phyloP scores from a whole-genome alignment of 257 asterid genomes.

The Solanum chiquidenum region DNA sequence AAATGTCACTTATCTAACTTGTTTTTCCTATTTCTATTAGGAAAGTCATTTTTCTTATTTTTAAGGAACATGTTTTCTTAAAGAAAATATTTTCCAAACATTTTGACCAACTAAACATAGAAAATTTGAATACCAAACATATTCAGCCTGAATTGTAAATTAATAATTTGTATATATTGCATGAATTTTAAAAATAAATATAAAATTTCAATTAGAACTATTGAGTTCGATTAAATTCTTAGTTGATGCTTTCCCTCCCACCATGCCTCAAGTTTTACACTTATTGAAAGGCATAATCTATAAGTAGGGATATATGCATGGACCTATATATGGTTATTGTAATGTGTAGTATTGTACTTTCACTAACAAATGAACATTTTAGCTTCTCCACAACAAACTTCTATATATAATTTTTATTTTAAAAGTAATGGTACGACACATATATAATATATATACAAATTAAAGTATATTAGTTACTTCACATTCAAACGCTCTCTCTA shows the following conservation, averaged over 20 bases:
- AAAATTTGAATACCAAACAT: neutral
- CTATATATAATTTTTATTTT: too few species aligned
- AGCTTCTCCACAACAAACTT: neutral
- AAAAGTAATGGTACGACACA: neutral
- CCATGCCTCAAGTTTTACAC: neutral
- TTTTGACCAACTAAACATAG: too few species aligned
- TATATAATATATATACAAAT: neutral
- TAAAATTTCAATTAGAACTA: too few species aligned
- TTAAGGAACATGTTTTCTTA: too few species aligned
- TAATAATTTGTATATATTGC: neutral
- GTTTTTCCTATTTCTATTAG: too few species aligned
- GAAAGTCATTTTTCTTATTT: too few species aligned
- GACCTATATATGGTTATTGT: neutral
- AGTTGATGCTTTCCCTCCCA: neutral
- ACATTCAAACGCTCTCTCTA: neutral
- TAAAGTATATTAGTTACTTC: neutral
- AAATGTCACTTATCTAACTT: neutral
- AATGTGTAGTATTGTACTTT: neutral
- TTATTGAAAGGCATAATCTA: neutral
- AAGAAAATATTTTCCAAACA: too few species aligned
- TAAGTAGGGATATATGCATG: neutral
- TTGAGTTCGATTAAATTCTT: too few species aligned
- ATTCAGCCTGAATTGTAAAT: neutral
- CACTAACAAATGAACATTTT: neutral
- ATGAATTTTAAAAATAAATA: too few species aligned